Evolutionary conservation across 208 protist genomes (phyloP).

Genomic region (Acanthamoeba castellanii): DNA sequence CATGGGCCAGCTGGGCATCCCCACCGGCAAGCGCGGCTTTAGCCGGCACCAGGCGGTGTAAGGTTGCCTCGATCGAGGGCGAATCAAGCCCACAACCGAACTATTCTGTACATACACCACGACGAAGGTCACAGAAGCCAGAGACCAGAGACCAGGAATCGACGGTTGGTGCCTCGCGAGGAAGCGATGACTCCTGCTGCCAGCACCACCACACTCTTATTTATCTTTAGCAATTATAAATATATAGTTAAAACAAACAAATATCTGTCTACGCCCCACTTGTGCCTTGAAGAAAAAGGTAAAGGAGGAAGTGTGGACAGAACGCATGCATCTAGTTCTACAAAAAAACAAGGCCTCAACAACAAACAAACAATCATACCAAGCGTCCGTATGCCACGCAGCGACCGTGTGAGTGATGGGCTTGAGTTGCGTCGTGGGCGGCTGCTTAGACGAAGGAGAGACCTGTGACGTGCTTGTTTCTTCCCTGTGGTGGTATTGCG

Average conservation of each 20-base stretch:
- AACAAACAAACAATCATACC: no score
- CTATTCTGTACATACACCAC: conserved; percentile 3
- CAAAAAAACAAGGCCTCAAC: no score
- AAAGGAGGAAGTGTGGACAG: no score
- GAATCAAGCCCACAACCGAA: no score
- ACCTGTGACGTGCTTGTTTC: conserved; percentile 76
- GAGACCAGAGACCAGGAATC: not conserved
- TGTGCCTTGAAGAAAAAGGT: no score
- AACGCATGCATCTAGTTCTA: no score
- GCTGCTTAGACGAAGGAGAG: conserved; percentile 66
- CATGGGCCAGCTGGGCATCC: not conserved
- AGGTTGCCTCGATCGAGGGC: not conserved
- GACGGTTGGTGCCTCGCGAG: not conserved
- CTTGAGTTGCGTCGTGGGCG: no score
- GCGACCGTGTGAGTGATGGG: no score
- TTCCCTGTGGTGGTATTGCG: conserved; percentile 1
- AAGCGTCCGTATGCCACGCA: no score
- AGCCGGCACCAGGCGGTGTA: conserved; percentile 15
- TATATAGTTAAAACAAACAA: not conserved
- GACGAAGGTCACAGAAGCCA: not conserved
- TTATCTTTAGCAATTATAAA: not conserved
- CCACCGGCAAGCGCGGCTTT: not conserved
- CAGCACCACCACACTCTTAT: not conserved
- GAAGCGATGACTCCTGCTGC: not conserved
- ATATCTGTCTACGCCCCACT: no score